phyloP scores from a whole-genome alignment of 805 yeast genomes.

The Candida yuanshanica region DNA sequence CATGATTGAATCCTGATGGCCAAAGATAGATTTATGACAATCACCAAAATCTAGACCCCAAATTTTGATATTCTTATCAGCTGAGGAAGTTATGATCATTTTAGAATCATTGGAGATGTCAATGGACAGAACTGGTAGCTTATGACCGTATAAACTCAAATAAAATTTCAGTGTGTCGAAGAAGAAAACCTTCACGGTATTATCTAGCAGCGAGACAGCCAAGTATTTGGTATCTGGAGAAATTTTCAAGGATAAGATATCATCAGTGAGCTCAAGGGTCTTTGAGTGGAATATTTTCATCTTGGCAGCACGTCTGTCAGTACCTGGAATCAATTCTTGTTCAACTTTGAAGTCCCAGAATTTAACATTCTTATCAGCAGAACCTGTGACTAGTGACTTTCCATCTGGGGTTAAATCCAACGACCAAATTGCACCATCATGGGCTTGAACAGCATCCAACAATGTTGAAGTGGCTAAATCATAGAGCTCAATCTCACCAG shows the following conservation, averaged over 20 bases:
- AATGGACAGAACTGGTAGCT: conserved; percentile 86
- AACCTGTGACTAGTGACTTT: conserved; percentile 78
- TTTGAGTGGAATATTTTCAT: conserved; percentile 67
- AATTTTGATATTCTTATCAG: conserved; percentile 93
- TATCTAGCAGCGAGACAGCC: conserved; percentile 83
- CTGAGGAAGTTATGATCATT: conserved; percentile 85
- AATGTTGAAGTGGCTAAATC: conserved; percentile 81
- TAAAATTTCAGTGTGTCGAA: conserved; percentile 82
- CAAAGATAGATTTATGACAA: conserved; percentile 94
- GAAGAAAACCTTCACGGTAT: conserved; percentile 92
- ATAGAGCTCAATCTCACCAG: conserved; percentile 76
- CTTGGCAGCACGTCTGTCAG: conserved; percentile 41
- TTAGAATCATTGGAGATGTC: conserved; percentile 90
- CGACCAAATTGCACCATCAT: conserved; percentile 83
- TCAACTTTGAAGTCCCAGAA: conserved; percentile 82
- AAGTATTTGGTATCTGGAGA: conserved; percentile 74
- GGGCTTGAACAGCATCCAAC: conserved; percentile 71
- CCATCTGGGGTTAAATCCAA: conserved; percentile 86
- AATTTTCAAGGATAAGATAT: conserved; percentile 69
- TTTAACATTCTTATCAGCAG: conserved; percentile 85
- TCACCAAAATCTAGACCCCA: conserved; percentile 99
- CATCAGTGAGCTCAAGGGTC: conserved; percentile 83
- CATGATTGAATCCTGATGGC: conserved; percentile 95
- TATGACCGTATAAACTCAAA: conserved; percentile 90
- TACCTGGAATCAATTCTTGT: conserved; percentile 66